These are phyloP conservation scores for Aspergillus sp. DNA, from an alignment of 2,329 filamentous ascomycete genomes.

Conservation along the genomic window DNA sequence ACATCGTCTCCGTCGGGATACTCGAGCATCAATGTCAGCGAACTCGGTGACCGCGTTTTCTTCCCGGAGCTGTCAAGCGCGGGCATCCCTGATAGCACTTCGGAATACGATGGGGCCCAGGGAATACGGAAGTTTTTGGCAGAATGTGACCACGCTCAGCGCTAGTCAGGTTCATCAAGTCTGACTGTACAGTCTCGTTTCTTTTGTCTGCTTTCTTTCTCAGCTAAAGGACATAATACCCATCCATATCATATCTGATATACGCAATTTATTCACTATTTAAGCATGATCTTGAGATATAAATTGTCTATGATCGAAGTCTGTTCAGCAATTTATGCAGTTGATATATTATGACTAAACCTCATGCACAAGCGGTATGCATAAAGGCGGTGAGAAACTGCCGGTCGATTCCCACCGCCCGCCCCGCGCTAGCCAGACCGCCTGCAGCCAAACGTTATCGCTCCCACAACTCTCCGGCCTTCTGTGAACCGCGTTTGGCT, in stretches of 20 bases:
- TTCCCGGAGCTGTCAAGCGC: constrained; percentile 33
- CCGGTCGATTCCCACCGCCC: constrained; percentile 12
- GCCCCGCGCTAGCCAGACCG: constrained; percentile 19
- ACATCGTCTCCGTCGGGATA: constrained; percentile 45
- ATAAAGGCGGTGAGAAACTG: constrained; percentile 13
- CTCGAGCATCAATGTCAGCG: constrained; percentile 49
- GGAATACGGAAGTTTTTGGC: constrained; percentile 59
- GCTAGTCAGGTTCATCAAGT: constrained; percentile 1
- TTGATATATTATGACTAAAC: not conserved
- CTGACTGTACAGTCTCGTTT: constrained; percentile 3
- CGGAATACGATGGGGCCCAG: constrained; percentile 54
- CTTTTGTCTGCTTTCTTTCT: constrained; percentile 3
- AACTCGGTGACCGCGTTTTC: constrained; percentile 34
- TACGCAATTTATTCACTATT: not conserved
- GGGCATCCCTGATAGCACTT: constrained; percentile 21
- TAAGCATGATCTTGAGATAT: no score
- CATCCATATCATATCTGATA: no score
- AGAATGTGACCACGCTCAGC: constrained; percentile 47
- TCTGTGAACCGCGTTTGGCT: no score
- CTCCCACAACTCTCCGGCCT: not conserved
- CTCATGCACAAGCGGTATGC: not conserved
- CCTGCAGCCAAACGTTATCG: constrained; percentile 6
- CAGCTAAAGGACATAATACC: constrained; percentile 1
- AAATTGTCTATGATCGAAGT: constrained; percentile 7
- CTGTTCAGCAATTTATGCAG: not conserved